A percentile compares a stretch with the other conserved stretches of the same genome.
Evolutionary conservation across 495 filamentous ascomycete species (phyloP).

Genomic region (Astrothelium subdiscretum): DNA sequence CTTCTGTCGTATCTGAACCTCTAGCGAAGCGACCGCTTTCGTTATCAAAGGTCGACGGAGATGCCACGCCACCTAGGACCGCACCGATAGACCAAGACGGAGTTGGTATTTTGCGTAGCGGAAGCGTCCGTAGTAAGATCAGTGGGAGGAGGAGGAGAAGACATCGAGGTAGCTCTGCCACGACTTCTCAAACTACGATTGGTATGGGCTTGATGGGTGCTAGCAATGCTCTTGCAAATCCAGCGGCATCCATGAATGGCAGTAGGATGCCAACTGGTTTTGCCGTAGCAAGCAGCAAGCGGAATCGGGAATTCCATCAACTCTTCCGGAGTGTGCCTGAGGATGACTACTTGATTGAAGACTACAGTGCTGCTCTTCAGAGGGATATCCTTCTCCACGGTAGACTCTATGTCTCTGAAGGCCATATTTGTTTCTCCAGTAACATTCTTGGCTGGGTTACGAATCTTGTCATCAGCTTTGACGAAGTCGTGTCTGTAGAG

Average conservation of each 20-base stretch:
- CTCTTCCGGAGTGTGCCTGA: constrained; percentile 94
- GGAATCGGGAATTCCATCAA: constrained; percentile 89
- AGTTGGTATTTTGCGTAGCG: constrained; percentile 55
- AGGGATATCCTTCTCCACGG: constrained; percentile 92
- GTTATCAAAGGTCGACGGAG: constrained; percentile 19
- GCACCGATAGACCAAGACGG: constrained; percentile 55
- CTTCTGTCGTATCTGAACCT: constrained; percentile 6
- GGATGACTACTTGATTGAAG: constrained; percentile 95
- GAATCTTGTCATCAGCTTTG: constrained; percentile 92
- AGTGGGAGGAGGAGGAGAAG: constrained; percentile 43
- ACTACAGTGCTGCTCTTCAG: constrained; percentile 94
- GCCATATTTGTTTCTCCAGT: constrained; percentile 96
- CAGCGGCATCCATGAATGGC: constrained; percentile 43
- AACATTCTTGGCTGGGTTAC: constrained; percentile 98
- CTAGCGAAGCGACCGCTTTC: constrained; percentile 19
- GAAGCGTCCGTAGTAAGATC: constrained; percentile 73
- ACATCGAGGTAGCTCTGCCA: constrained; percentile 78
- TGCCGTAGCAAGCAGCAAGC: constrained; percentile 88
- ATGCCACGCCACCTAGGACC: constrained; percentile 38
- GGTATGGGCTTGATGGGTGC: constrained; percentile 56
- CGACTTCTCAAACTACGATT: constrained; percentile 55
- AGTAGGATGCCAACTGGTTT: constrained; percentile 87
- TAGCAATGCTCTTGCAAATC: constrained; percentile 52
- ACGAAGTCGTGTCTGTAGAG: constrained; percentile 91
- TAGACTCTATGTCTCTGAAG: constrained; percentile 89